phyloP scores from a whole-genome alignment of 352 stramenopile species.

The Aphanomyces stellatus region DNA sequence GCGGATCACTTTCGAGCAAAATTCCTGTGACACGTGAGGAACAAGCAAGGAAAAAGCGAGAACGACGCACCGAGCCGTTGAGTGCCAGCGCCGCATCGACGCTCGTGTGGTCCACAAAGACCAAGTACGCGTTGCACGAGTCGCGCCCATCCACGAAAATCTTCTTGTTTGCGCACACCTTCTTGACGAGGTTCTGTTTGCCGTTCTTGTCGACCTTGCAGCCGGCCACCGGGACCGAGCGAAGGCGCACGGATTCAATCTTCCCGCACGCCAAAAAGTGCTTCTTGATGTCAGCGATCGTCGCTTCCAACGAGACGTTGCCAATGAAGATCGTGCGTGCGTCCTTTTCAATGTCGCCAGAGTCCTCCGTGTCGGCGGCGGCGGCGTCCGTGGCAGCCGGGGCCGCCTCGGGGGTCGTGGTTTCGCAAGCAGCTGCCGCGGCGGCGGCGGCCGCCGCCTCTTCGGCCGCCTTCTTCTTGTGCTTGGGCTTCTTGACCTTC shows the following conservation, averaged over 20 bases:
- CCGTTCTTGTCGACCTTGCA: conserved; percentile 74
- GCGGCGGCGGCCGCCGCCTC: neutral
- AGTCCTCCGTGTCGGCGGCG: neutral
- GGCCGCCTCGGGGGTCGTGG: neutral
- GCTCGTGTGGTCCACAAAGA: conserved; percentile 52
- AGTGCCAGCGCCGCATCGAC: conserved; percentile 56
- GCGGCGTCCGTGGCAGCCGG: neutral
- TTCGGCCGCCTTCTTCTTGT: conserved; percentile 19
- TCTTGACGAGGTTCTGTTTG: conserved; percentile 89
- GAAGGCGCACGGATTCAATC: conserved; percentile 78
- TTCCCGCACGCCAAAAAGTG: conserved; percentile 80
- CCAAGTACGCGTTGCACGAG: conserved; percentile 89
- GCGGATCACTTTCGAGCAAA: conserved; percentile 53
- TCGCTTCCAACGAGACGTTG: conserved; percentile 85
- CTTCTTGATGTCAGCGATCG: conserved; percentile 63
- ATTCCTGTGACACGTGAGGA: conserved; percentile 25
- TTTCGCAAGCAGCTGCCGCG: neutral
- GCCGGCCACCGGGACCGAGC: conserved; percentile 78
- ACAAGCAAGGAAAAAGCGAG: neutral
- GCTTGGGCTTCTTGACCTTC: conserved; percentile 21
- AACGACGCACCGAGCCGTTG: conserved; percentile 46
- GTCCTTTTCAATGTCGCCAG: conserved; percentile 45
- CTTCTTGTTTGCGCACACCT: conserved; percentile 86
- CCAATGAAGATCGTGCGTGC: conserved; percentile 87
- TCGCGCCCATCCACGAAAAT: conserved; percentile 76